Base-by-base conservation (phyloP, 768 basidiomycete genomes). In the Suillus decipiens region DNA sequence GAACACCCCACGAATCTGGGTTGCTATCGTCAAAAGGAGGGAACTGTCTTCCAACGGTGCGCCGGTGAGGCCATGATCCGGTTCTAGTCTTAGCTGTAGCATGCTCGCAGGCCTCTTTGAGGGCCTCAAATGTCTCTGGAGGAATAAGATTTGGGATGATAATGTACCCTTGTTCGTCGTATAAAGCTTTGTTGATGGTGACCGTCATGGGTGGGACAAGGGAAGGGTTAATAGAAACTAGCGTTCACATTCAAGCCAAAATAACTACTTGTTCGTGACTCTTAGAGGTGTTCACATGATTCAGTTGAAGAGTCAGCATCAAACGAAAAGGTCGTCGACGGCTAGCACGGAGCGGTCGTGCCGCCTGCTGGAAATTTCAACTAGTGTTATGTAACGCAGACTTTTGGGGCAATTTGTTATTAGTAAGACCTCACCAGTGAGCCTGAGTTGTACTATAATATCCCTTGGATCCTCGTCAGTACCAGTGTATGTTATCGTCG, bases 1-100 rank as follows among this genome's bases (percentile, higher is more conserved):
- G 91, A 2, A 92, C 85, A 2, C 91, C 92, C 90, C 91, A 92
- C 0, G 87, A 84, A 73, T 93, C 91, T 2, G 85, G 82, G 59
- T 84, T 74, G 45, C 68, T 78, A 37, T 82, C 74, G 59, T 81
- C 86, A 67, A 81, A 92, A 0, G 90, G 91, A 3, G 91, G 90
- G 64, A 92, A 93, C 71, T 91, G 89, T 64, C 87, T 88, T 1
- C 92, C 91, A 19, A 93, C 88, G 0, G 85, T 87, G 41, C 91
- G 83, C 4, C 89, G 79, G 67, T 88, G 80, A 0, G 83, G 77
- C 91, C 90, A 93, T 2, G 71, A 64, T 2, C 89, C 89, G 0
- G 77, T 59, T 5, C 90, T 85, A 0, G 89, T 89, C 34, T 78
- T 80, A 22, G 74, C 68, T 28, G 86, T 79, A 3, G 78, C 82